Conservation (phyloP, 2,329 filamentous ascomycete species). For the Botrytis hyacinthi region DNA sequence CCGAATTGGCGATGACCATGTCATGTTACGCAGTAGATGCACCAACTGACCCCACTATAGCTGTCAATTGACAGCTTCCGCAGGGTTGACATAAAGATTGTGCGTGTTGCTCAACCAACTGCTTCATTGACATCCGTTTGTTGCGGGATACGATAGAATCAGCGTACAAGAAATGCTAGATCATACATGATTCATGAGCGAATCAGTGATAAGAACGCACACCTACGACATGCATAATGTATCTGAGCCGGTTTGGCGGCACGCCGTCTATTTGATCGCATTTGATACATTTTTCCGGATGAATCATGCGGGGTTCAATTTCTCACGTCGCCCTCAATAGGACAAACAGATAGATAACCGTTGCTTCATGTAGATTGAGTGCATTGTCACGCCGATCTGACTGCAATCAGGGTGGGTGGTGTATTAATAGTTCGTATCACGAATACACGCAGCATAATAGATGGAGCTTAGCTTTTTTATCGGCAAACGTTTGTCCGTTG, state of each 20-base stretch:
- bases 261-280: not conserved
- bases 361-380: not conserved
- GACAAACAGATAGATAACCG: slow-evolving; percentile 1
- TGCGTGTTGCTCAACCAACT: slow-evolving; percentile 10
- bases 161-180: not conserved
- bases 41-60: not conserved
- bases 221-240: not conserved
- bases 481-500: not conserved
- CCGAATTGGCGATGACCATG: slow-evolving; percentile 1
- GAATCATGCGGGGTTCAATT: not conserved
- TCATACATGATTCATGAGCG: not conserved
- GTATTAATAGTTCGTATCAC: not conserved
- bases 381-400: not conserved
- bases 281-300: slow-evolving; percentile 5
- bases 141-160: not conserved
- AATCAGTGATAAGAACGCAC: not conserved
- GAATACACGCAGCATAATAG: not conserved
- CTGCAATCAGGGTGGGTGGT: not conserved
- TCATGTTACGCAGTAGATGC: slow-evolving; percentile 1
- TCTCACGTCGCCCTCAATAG: not conserved
- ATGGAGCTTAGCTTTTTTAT: not conserved
- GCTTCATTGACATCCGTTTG: not conserved
- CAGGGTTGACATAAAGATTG: not conserved
- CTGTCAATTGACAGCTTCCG: not conserved
- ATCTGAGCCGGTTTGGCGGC: slow-evolving; percentile 1